Conservation (phyloP, 2,329 filamentous ascomycete species). For the Claviceps paspali region DNA sequence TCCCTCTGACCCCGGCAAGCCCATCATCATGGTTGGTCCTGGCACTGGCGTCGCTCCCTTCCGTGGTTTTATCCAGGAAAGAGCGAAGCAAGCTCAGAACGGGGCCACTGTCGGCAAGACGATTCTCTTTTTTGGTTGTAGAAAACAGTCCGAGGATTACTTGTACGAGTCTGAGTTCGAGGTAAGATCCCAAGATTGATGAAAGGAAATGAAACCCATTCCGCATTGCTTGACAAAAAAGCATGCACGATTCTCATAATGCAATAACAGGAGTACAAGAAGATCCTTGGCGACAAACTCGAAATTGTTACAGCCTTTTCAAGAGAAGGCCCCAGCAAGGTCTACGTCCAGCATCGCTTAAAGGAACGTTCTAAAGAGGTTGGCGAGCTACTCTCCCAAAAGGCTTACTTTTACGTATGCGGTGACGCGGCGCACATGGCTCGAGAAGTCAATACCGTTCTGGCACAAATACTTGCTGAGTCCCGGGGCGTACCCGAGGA, state of each 20-base stretch:
- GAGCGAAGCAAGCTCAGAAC: constrained; percentile 64
- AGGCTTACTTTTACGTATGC: constrained; percentile 95
- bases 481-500: constrained; percentile 67
- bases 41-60: constrained; percentile 95
- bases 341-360: constrained; percentile 91
- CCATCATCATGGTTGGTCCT: constrained; percentile 89
- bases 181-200: constrained; percentile 42
- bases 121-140: constrained; percentile 88
- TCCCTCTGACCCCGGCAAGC: constrained; percentile 84
- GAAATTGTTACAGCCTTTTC: constrained; percentile 90
- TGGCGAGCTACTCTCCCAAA: constrained; percentile 70
- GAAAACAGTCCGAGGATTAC: constrained; percentile 79
- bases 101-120: constrained; percentile 77
- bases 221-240: too few relatives aligned
- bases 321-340: constrained; percentile 72
- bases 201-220: too few relatives aligned
- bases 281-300: constrained; percentile 74
- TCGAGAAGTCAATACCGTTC: constrained; percentile 75
- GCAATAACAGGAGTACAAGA: constrained; percentile 55
- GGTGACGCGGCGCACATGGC: constrained; percentile 97
- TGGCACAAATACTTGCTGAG: constrained; percentile 74
- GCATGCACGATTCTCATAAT: not conserved
- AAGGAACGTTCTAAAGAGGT: constrained; percentile 71
- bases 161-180: constrained; percentile 85
- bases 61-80: constrained; percentile 87